Evolutionary conservation across 2,329 filamentous ascomycete genomes (phyloP), one percentile per base, ranked within the genome.

Genomic region (Aspergillus brasiliensis): DNA sequence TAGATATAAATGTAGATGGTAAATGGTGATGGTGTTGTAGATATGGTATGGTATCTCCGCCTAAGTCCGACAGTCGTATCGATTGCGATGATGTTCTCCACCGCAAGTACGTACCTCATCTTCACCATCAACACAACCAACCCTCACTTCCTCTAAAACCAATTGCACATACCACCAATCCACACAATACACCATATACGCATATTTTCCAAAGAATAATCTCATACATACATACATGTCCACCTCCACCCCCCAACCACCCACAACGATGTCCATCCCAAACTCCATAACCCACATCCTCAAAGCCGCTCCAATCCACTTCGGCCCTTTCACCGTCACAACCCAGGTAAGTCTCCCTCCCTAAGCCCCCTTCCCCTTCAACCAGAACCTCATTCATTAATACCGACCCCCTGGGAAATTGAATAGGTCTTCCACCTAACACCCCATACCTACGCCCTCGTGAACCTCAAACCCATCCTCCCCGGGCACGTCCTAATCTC

Each of bases 351-450:
- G 13, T 34, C 51, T 31, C 34, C 13, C 7, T 17, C n/a, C 25
- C 46, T 31, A n/a, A n/a, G n/a, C 44, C 10, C 52, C 17, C 25
- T 31, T 7, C 21, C 15, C 8, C 10, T 4, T n/a, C 38, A 56
- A 44, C 54, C 15, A n/a, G n/a, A 60, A 46, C 27, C 44, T 17
- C 15, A 34, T n/a, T 31, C 42, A 53, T 28, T 25, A 21, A 53
- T 11, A 42, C 17, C 56, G 52, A 49, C 2, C 34, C 25, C 49
- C 28, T 67, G n/a, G n/a, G n/a, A n/a, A n/a, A n/a, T n/a, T n/a
- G n/a, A n/a, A n/a, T n/a, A 97, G 90, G 91, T 97, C 80, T 98
- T 98, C 81, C 86, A 96, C 77, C 82, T 83, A 65, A 96, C 93
- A 1, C 83, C 85, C 0, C 83, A 90, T 69, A 91, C 89, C 67